Percentiles rank a stretch among this genome's conserved stretches.
These are phyloP conservation scores for Aphanomyces stellatus DNA, from an alignment of 352 stramenopile genomes.

Conservation along the genomic window DNA sequence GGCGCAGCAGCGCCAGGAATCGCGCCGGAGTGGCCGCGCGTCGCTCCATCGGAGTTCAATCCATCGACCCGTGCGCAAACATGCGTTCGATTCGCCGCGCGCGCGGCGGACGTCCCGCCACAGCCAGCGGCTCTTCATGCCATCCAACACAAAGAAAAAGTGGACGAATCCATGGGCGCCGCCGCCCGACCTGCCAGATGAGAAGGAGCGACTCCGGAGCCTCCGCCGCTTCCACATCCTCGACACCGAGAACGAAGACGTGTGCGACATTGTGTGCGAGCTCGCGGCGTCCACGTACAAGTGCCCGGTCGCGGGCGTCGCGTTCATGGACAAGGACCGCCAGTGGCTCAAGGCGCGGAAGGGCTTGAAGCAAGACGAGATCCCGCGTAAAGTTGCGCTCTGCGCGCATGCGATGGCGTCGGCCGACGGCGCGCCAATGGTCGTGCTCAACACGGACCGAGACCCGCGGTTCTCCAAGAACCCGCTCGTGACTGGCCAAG, in stretches of 20 bases:
- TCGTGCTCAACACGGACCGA: slow-evolving; percentile 56
- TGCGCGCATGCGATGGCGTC: slow-evolving; percentile 70
- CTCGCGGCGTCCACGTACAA: slow-evolving; percentile 14
- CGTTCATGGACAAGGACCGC: slow-evolving; percentile 17
- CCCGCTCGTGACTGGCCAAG: slow-evolving; percentile 15
- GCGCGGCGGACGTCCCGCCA: not conserved
- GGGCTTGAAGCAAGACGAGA: slow-evolving; percentile 33
- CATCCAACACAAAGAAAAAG: not conserved
- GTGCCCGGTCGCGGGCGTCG: slow-evolving; percentile 12
- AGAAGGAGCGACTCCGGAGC: not conserved
- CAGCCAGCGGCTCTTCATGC: not conserved
- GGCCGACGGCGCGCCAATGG: slow-evolving; percentile 32
- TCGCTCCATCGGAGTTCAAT: not conserved
- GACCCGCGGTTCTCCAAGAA: slow-evolving; percentile 27
- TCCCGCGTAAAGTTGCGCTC: slow-evolving; percentile 62
- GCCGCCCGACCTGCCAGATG: not conserved
- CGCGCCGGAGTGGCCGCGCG: not conserved
- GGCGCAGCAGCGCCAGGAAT: not conserved
- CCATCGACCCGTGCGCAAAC: not conserved
- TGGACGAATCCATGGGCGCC: slow-evolving; percentile 1
- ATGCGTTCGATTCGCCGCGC: slow-evolving; percentile 1
- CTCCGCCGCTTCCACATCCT: slow-evolving; percentile 14
- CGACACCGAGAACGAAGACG: slow-evolving; percentile 3
- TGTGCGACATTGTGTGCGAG: slow-evolving; percentile 7
- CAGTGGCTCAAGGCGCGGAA: slow-evolving; percentile 9